These are phyloP conservation scores for Chalaropsis ovoidea DNA, from an alignment of 2,329 filamentous ascomycete genomes.

Conservation along the genomic window DNA sequence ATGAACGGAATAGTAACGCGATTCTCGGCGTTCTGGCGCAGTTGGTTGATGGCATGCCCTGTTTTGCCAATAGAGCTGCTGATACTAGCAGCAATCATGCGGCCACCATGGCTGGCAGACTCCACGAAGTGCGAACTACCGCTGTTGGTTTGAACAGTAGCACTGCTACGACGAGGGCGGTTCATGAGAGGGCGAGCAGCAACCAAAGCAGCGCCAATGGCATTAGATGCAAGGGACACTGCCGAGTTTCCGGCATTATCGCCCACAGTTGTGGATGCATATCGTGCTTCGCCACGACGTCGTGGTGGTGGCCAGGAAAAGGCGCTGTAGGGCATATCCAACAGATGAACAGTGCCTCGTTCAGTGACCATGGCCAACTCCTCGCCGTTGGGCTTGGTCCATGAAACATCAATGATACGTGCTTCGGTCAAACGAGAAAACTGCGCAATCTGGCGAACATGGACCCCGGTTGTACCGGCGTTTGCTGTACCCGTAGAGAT, in stretches of 20 bases:
- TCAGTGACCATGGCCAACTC: slow-evolving; percentile 83
- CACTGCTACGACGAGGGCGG: slow-evolving; percentile 37
- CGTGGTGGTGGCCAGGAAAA: slow-evolving; percentile 78
- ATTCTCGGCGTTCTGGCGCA: slow-evolving; percentile 66
- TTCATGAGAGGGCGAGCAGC: slow-evolving; percentile 53
- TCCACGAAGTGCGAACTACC: slow-evolving; percentile 31
- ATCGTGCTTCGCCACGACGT: slow-evolving; percentile 38
- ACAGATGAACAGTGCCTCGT: slow-evolving; percentile 86
- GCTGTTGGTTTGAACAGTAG: slow-evolving; percentile 13
- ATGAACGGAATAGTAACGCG: slow-evolving; percentile 57
- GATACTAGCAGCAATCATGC: slow-evolving; percentile 62
- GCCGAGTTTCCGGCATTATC: slow-evolving; percentile 45
- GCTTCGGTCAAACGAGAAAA: slow-evolving; percentile 89
- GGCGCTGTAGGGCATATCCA: slow-evolving; percentile 72
- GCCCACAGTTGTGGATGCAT: slow-evolving; percentile 33
- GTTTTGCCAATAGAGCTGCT: slow-evolving; percentile 65
- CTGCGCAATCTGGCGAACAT: slow-evolving; percentile 73
- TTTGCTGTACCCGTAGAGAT: slow-evolving; percentile 36
- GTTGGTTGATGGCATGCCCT: slow-evolving; percentile 57
- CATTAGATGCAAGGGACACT: slow-evolving; percentile 59
- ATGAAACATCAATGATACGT: slow-evolving; percentile 79
- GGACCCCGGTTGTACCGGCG: slow-evolving; percentile 37
- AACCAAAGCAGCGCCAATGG: slow-evolving; percentile 55
- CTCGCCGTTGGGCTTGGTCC: slow-evolving; percentile 72
- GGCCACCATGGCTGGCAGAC: slow-evolving; percentile 58